Percentiles rank a stretch among this genome's conserved stretches.
Evolutionary conservation across 371 early-diverging fungal genomes (phyloP).

Genomic region (Thermomucor indicae-seudaticae): DNA sequence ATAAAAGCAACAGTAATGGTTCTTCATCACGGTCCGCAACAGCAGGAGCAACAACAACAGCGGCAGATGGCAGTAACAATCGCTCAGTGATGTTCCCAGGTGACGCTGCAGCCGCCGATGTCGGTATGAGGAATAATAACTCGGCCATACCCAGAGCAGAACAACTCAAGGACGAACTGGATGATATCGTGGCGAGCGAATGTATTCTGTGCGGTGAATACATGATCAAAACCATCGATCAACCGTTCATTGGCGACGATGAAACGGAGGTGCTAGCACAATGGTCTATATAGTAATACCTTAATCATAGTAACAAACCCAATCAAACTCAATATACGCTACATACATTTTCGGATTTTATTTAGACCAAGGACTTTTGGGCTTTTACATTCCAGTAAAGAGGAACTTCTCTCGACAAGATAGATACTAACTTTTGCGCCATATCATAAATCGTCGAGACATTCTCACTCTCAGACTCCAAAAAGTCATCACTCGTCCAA

Average conservation of each 20-base stretch:
- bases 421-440: constrained; percentile 20
- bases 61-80: constrained; percentile 28
- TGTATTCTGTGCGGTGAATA: constrained; percentile 86
- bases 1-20: neutral
- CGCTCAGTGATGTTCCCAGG: constrained; percentile 34
- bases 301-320: too few species aligned
- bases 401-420: constrained; percentile 21
- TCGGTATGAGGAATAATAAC: constrained; percentile 29
- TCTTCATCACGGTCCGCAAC: neutral
- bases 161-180: constrained; percentile 66
- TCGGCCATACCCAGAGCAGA: constrained; percentile 36
- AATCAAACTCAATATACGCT: too few species aligned
- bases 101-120: constrained; percentile 9
- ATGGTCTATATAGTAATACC: constrained; percentile 64
- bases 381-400: constrained; percentile 28
- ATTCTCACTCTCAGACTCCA: constrained; percentile 22
- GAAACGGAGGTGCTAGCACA: constrained; percentile 47
- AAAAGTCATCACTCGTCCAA: constrained; percentile 33
- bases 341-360: too few species aligned
- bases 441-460: constrained; percentile 12
- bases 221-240: constrained; percentile 79
- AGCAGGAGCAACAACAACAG: constrained; percentile 22
- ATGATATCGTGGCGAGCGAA: constrained; percentile 79
- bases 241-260: constrained; percentile 62
- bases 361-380: too few species aligned